Base-by-base conservation (phyloP, 2,329 filamentous ascomycete species). In the Nectriaceae sp. region DNA sequence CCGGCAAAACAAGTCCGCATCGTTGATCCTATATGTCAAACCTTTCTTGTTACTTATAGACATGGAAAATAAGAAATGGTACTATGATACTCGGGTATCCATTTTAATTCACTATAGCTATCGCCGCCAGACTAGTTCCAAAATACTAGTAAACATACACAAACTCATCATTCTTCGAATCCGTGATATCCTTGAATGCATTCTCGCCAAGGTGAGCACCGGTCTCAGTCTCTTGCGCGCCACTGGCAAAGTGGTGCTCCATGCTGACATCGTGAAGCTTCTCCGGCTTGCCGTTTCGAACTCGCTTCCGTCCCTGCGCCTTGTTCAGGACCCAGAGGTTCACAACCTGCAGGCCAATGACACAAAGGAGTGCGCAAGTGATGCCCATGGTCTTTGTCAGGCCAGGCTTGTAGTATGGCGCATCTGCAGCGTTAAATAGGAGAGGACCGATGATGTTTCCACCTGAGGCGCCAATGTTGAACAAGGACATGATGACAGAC, bases 361-460 rank as follows among this genome's bases (percentile, higher is more conserved):
- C 69, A 0, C 65, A 79, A 1, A 78, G 73, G 42, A 87, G 65
- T 0, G 78, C 76, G 4, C 76, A 67, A 51, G 80, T 81, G 15
- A 83, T 76, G 4, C 68, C 80, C 46, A 84, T 66, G 0, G 82
- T 80, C 10, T 75, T 74, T 1, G 74, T 73, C 4, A 88, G 67
- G 2, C 83, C 84, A 0, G 79, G 78, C 3, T 71, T 73, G 55
- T 88, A 88, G 5, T 66, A 61, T 0, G 84, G 85, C 0, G 80
- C 79, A 48, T 87, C 81, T 5, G 71, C 70, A 10, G 74, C 67
- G 52, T 71, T 75, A 68, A 88, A 88, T 0, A 88, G 71, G 1
- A 87, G 65, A 0, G 84, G 85, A 0, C 84, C 85, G 58, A 88
- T 75, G 47, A 89, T 86, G 62, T 88, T 87, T 3, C 85, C 85